These are phyloP conservation scores for Colletotrichum sp. DNA, from an alignment of 2,329 filamentous ascomycete genomes.

Conservation along the genomic window DNA sequence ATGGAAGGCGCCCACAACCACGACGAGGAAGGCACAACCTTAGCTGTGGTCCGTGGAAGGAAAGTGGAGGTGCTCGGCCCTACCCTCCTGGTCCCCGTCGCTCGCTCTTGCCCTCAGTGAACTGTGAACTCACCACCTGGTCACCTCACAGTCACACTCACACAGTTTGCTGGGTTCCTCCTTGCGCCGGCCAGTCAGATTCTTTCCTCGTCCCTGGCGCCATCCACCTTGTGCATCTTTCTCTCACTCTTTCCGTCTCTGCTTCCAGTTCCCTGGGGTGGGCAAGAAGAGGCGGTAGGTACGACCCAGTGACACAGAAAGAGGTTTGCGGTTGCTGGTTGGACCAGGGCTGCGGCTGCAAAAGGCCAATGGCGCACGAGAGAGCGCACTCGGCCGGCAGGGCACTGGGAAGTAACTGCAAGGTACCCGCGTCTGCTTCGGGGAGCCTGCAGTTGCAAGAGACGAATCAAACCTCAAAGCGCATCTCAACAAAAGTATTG, in stretches of 20 bases:
- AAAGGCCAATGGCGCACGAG: background rate
- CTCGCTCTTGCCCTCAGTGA: background rate
- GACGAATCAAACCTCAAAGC: background rate
- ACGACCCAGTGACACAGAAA: background rate
- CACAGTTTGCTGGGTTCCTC: background rate
- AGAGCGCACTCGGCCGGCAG: background rate
- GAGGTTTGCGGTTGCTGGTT: background rate
- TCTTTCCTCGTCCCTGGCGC: background rate
- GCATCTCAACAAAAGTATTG: background rate
- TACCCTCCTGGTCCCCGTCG: background rate
- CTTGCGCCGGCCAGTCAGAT: background rate
- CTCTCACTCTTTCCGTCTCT: background rate
- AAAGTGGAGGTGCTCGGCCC: conserved; percentile 5
- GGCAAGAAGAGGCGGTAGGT: background rate
- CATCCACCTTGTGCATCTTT: background rate
- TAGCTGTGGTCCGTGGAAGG: background rate
- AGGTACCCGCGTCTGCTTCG: conserved; percentile 5
- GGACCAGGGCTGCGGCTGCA: background rate
- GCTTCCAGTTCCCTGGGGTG: background rate
- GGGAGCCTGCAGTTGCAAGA: background rate
- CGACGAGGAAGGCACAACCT: background rate
- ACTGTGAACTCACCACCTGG: no score
- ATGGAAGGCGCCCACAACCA: background rate
- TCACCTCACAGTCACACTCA: background rate
- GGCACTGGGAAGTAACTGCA: background rate